Base-by-base conservation (phyloP, 495 filamentous ascomycete species). In the Gamarada debralockiae region DNA sequence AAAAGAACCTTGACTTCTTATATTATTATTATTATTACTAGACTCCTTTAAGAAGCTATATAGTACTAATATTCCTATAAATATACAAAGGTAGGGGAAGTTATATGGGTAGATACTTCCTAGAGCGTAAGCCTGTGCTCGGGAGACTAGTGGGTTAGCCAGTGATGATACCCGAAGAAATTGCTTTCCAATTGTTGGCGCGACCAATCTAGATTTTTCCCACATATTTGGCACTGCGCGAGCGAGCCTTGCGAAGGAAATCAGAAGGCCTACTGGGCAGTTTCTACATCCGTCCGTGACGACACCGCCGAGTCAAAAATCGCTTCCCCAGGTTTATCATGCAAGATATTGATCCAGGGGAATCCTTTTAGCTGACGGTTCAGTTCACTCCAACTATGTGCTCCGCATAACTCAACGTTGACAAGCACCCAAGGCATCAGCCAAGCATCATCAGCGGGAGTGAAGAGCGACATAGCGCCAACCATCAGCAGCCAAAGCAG, bases 401-500 rank as follows among this genome's bases (percentile, higher is more conserved):
- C 53, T 13, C 36, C 59, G 25, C 61, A 65, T 2, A 50, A 18
- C 1, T 55, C 53, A n/a, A 65, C 48, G 18, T 51, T 65, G 1
- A 48, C 49, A 13, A 40, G 51, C 24, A 71, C 39, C 54, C 44
- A 38, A 14, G 63, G 55, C 38, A 40, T 58, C 45, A 69, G 31
- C 68, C 68, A 71, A 14, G 8, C 46, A 9, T 64, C 65, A 8
- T 70, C 57, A 7, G 22, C 48, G 1, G 23, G 40, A 13, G 34
- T 55, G 22, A 70, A 68, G 8, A 74, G 34, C 38, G 68, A 63
- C 2, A 68, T 48, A 3, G 59, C 64, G 6, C 69, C 69, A 12
- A 67, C 45, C 37, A 68, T 68, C 13, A 73, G 50, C 5, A 76
- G 53, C 71, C 71, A 73, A n/a, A n/a, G n/a, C 3, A 72, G 38